Evolutionary conservation across 2,329 filamentous ascomycete species (phyloP), one percentile per base, ranked within the genome.

Genomic region (Colletotrichum sp.): DNA sequence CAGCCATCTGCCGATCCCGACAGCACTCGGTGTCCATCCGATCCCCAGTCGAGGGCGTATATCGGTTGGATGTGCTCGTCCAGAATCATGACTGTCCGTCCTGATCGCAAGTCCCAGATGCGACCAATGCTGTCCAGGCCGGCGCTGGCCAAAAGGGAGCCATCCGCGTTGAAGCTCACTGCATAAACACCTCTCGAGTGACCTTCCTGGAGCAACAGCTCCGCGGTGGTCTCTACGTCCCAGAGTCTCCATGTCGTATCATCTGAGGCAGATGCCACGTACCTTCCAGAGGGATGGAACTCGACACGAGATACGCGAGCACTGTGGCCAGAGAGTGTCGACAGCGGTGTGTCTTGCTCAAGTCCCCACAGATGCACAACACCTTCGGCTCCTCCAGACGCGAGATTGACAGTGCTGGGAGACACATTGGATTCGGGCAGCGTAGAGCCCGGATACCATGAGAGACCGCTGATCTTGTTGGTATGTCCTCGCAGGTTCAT

Each of bases 181-280:
- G 96, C 91, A 81, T 97, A 99, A 15, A 99, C 97, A 77, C 98
- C 97, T 71, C 96, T 92, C 12, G 96, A 98, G 83, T 99, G 97
- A 2, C 97, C 97, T 85, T 99, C 96, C 84, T 99, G 97, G 1
- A 98, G 89, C 2, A 98, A 88, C 3, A 99, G 86, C 82, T 99
- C 96, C 4, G 93, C 93, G 0, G 93, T 95, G 0, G 94, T 97
- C 79, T 95, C 93, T 1, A 99, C 92, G 82, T 99, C 96, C 96
- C 97, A 99, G 38, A 99, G 88, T 60, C 96, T 92, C 97, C 97
- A 99, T 1, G 97, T 98, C 3, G 96, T 98, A 82, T 99, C 97
- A 81, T 97, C 97, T 0, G 96, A 98, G 8, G 97, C 97, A 1
- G 96, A 98, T 7, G 96, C 97, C 8, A 99, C 88, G 81, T 96